Base-by-base conservation (phyloP, 2,329 filamentous ascomycete species). In the Emergomyces pasteurianus region DNA sequence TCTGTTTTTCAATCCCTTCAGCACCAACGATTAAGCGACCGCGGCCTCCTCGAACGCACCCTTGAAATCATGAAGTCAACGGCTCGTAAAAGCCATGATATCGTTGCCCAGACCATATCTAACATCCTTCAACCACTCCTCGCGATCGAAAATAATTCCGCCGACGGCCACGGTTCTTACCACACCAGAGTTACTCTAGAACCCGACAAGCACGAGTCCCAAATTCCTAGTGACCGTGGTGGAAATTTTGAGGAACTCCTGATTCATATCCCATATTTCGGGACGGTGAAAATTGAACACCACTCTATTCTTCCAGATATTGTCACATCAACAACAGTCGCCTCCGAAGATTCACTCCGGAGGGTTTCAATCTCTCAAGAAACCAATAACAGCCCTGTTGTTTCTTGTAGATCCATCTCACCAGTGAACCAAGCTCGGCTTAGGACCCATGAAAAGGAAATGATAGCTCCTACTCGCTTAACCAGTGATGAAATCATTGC, bases 191-290 rank as follows among this genome's bases (percentile, higher is more conserved):
- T 18, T 16, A 23, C 38, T 38, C 16, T 63, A 7, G 60, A 59
- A 6, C 28, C 16, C 16, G 16, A 36, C 6, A 64, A 67, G 16
- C 60, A 28, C 12, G 59, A 53, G 9, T 5, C 38, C 31, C 28
- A 28, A 3, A 18, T 16, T 23, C n/a, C 5, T 42, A 16, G 36
- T 26, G 23, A n/a, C 12, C 6, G 3, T 9, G 14, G 21, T 40
- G 38, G 14, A 6, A 34, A 26, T 16, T n/a, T 28, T 31, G 26
- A 58, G 10, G 31, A n/a, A 16, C 61, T 79, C 2, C 64, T 65
- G 21, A 74, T 81, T 14, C 67, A 72, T 14, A 74, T 80, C 21
- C 79, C 79, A 0, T 75, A 77, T 47, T 70, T 78, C 26, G 77
- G 78, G 0, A 72, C 68, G 1, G 69, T 80, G 18, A 70, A 68